phyloP scores from a whole-genome alignment of 768 basidiomycete species.

The Coprinellus micaceus region DNA sequence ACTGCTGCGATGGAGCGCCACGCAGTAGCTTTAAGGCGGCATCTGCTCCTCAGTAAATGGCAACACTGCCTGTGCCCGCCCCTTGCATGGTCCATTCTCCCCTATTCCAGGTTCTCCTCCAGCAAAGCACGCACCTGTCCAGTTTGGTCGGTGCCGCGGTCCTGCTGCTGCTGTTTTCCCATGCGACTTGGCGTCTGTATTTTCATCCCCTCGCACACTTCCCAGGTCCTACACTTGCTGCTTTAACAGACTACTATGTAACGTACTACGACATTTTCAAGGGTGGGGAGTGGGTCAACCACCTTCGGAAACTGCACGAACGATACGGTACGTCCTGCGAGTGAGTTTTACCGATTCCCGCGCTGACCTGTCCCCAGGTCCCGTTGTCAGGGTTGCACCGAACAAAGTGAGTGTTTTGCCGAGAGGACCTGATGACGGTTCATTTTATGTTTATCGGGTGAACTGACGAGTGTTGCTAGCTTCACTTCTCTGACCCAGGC shows the following conservation, averaged over 20 bases:
- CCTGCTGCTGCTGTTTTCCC: neutral
- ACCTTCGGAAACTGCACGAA: constrained; percentile 24
- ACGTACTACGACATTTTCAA: constrained; percentile 26
- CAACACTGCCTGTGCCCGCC: too few species aligned
- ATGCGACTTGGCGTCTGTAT: constrained; percentile 14
- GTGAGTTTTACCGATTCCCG: neutral
- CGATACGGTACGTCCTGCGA: constrained; percentile 18
- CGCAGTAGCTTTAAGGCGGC: too few species aligned
- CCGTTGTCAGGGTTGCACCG: constrained; percentile 34
- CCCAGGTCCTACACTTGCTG: constrained; percentile 29
- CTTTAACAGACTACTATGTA: constrained; percentile 21
- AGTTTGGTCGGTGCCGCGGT: neutral
- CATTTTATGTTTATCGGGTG: too few species aligned
- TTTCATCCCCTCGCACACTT: constrained; percentile 25
- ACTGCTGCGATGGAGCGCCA: too few species aligned
- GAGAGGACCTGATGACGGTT: neutral
- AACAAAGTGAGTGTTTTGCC: constrained; percentile 26
- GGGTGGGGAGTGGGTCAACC: constrained; percentile 23
- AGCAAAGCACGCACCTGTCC: too few species aligned
- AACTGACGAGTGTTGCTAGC: too few species aligned
- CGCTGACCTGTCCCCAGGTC: constrained; percentile 18
- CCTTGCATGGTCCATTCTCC: too few species aligned
- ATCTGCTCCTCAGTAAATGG: too few species aligned
- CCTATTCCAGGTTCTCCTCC: too few species aligned
- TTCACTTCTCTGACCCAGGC: constrained; percentile 33